Evolutionary conservation across 495 filamentous ascomycete genomes (phyloP), one percentile per base, ranked within the genome.

Genomic region (Penicillium subrubescens): DNA sequence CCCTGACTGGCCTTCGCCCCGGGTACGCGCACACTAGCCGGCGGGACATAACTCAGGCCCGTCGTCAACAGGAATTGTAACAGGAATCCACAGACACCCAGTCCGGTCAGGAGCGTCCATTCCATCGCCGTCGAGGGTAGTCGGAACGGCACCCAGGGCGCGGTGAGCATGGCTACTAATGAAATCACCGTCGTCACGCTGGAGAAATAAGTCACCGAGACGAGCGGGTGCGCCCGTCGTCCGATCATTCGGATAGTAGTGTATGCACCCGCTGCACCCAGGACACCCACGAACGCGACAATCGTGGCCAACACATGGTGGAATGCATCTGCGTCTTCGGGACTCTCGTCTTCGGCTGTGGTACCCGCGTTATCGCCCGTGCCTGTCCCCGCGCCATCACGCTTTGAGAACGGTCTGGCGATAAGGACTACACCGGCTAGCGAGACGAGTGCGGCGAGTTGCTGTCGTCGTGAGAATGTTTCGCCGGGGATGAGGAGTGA

Each of bases 51-150:
- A 51, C 89, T 83, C 65, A 98, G 73, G 0, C 93, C 93, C 1
- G 87, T 83, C 5, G 94, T 97, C n/a, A 97, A 77, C 25, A 97
- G 80, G 65, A 93, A 92, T 81, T 97, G 94, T 85, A 95, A 88
- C 8, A 90, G 73, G 66, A 98, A 94, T 8, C 94, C 94, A 58
- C 87, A 92, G 0, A 87, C 73, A 0, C 90, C 92, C 25, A 97
- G 74, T 48, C 87, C 86, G 0, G 89, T 8, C 14, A 98, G 78
- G 56, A 93, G 77, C 0, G 66, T 73, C 93, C 92, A 97, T 70
- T 96, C 90, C 23, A 84, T 74, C 1, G 72, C 6, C 3, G 82
- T 83, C 0, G 74, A 71, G 0, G 94, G 94, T 2, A 93, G 71
- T 6, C 86, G 79, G 53, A 94, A 88, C 8, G 89, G 80, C 3